phyloP scores from a whole-genome alignment of 805 yeast genomes.

The Spathaspora sp. region DNA sequence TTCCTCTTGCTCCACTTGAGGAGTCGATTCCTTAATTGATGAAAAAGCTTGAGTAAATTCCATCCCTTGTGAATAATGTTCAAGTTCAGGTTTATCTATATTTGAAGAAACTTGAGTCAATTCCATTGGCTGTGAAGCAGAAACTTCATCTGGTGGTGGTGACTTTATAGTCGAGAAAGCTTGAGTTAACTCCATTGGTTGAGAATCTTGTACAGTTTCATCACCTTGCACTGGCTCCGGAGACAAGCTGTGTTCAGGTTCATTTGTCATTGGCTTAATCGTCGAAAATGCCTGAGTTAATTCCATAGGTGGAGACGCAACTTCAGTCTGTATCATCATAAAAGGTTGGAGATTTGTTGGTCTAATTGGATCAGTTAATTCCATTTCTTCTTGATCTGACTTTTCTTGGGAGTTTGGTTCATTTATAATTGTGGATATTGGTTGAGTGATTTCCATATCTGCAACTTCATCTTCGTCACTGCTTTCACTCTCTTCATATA shows the following conservation, averaged over 20 bases:
- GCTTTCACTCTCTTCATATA: neutral
- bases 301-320: conserved; percentile 12
- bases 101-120: conserved; percentile 1
- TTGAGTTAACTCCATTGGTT: conserved; percentile 9
- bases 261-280: neutral
- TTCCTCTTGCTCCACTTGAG: neutral
- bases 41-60: conserved; percentile 16
- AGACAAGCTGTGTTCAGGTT: neutral
- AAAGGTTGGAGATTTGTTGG: neutral
- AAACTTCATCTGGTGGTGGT: neutral
- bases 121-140: conserved; percentile 9
- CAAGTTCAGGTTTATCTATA: conserved; percentile 2
- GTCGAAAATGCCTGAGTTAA: conserved; percentile 13
- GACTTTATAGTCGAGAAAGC: conserved; percentile 1
- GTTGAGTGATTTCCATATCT: conserved; percentile 21
- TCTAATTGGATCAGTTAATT: conserved; percentile 17
- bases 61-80: conserved; percentile 14
- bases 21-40: neutral
- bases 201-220: neutral
- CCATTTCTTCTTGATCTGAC: conserved; percentile 18
- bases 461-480: neutral
- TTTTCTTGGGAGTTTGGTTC: neutral
- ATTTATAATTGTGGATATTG: neutral
- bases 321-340: no score
- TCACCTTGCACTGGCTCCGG: conserved; percentile 3